phyloP scores from a whole-genome alignment of 2,329 filamentous ascomycete genomes.

The Colletotrichum eleusines region DNA sequence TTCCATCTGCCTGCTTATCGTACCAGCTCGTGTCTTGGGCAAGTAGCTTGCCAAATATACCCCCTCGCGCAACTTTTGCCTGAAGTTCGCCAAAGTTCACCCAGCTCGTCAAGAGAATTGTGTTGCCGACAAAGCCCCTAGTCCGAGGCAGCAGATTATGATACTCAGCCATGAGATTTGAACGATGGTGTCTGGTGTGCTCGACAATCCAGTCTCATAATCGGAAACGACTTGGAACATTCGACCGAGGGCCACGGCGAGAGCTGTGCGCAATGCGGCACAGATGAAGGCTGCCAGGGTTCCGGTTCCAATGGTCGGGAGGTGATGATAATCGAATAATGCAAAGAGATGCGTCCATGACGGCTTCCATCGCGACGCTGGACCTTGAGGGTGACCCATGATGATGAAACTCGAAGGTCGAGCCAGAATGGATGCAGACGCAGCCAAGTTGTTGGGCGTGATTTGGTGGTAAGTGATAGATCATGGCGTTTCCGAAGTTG shows the following conservation, averaged over 20 bases:
- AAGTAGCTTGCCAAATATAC: constrained; percentile 69
- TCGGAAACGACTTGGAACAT: constrained; percentile 79
- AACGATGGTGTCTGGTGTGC: constrained; percentile 63
- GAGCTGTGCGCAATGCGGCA: constrained; percentile 72
- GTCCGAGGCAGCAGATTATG: constrained; percentile 72
- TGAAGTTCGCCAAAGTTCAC: constrained; percentile 85
- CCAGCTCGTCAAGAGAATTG: constrained; percentile 77
- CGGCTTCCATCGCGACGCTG: constrained; percentile 13
- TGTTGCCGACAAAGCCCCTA: constrained; percentile 75
- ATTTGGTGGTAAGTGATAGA: too few relatives aligned
- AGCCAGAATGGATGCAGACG: not conserved
- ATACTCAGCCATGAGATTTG: constrained; percentile 71
- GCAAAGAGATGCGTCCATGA: constrained; percentile 70
- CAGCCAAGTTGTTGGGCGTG: not conserved
- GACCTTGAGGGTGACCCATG: not conserved
- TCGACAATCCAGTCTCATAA: constrained; percentile 69
- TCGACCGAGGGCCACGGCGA: constrained; percentile 78
- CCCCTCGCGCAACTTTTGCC: constrained; percentile 72
- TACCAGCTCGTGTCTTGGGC: constrained; percentile 80
- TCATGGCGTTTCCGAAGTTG: not conserved
- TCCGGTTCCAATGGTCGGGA: constrained; percentile 65
- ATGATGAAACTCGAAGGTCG: too few relatives aligned
- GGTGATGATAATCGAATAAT: constrained; percentile 76
- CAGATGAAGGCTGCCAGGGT: constrained; percentile 67
- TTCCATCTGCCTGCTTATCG: constrained; percentile 77